Evolutionary conservation across 208 protist species (phyloP), one percentile per base, ranked within the genome.

Genomic region (Phytomonas sp.): DNA sequence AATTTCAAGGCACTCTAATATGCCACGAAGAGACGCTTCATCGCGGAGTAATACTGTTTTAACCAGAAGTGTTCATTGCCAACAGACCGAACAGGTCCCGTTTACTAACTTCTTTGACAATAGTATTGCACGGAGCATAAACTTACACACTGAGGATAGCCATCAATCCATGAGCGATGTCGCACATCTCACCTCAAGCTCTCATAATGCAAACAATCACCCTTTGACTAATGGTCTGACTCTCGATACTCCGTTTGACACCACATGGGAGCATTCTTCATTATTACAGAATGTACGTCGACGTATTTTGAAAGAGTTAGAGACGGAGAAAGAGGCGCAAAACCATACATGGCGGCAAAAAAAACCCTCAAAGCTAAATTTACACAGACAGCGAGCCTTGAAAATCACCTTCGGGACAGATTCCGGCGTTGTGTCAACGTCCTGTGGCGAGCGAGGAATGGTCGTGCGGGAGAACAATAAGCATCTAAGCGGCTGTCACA

Each of bases 371-470:
- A 71, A 72, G 65, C 74, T 89, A 26, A 73, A 88, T 45, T 68
- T 73, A 4, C 86, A 92, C 77, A 84, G 81, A n/a, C 70, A 83
- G 70, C 80, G 85, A 8, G 80, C 83, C 29, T 74, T 87, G 74
- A 56, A 63, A 29, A 85, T 91, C 42, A 82, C 84, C 3, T 94
- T 94, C 82, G 88, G 79, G 2, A 75, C 77, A 29, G 56, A n/a
- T 26, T 72, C 64, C 5, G 70, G 69, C 29, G 71, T 64, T 60
- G 72, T 60, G 16, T 31, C 70, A 29, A 19, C 45, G 23, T 26
- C 45, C 40, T 60, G 34, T 36, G 59, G 69, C 65, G 66, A n/a
- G 40, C 19, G 19, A 29, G 67, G n/a, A 61, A 52, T 12, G 29
- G 36, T 3, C 67, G 61, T 29, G 31, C 30, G 33, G 34, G 63